phyloP scores from a whole-genome alignment of 2,329 filamentous ascomycete genomes.

The Trichoderma arundinaceum region DNA sequence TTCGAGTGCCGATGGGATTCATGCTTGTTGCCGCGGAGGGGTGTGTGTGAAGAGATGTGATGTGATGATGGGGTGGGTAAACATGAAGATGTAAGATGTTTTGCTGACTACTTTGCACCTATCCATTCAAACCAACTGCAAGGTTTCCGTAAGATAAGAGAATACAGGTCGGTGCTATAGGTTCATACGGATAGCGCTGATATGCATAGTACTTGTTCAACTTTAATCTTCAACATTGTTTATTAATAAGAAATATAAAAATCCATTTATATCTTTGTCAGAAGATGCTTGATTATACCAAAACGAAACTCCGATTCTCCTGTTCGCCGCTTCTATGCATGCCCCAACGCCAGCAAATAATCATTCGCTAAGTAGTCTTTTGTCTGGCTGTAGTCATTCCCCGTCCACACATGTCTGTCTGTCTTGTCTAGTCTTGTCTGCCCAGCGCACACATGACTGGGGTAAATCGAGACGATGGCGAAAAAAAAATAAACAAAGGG shows the following conservation, averaged over 20 bases:
- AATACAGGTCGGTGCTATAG: not conserved
- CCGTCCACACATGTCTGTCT: slow-evolving; percentile 6
- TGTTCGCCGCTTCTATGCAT: slow-evolving; percentile 22
- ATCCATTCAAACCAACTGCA: not conserved
- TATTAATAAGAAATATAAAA: not conserved
- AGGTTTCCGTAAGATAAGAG: not conserved
- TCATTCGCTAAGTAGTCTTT: slow-evolving; percentile 16
- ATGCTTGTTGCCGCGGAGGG: not conserved
- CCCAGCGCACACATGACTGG: not conserved
- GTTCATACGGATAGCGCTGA: too few relatives aligned
- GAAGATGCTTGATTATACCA: slow-evolving; percentile 4
- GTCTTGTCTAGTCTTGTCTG: slow-evolving; percentile 19
- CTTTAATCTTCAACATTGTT: too few relatives aligned
- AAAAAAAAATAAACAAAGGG: not conserved
- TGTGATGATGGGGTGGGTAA: not conserved
- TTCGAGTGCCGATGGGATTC: too few relatives aligned
- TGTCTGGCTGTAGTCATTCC: slow-evolving; percentile 1
- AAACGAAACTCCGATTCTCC: slow-evolving; percentile 5
- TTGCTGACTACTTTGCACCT: not conserved
- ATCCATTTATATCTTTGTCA: slow-evolving; percentile 12
- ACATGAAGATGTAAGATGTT: not conserved
- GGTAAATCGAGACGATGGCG: slow-evolving; percentile 3
- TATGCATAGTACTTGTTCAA: too few relatives aligned
- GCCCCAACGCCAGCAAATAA: slow-evolving; percentile 13
- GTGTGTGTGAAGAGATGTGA: not conserved